Base-by-base conservation (phyloP, 2,329 filamentous ascomycete species). In the Microsporum audouinii region DNA sequence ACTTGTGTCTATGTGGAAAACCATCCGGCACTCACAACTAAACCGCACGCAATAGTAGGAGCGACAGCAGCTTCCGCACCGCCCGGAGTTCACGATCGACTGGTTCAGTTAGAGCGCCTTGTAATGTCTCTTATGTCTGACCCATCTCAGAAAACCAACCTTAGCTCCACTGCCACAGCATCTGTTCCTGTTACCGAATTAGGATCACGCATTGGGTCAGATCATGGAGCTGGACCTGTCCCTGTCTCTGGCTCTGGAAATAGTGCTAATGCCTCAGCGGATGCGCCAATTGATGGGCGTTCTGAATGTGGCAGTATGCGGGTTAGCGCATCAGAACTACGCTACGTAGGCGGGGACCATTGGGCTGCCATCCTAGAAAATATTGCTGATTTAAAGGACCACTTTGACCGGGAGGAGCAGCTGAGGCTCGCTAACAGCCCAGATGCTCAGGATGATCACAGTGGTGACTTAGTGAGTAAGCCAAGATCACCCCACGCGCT, bases 1-100 rank as follows among this genome's bases (percentile, higher is more conserved):
- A 77, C 77, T 62, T 84, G 81, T 71, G 77, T 74, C 63, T 83
- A 83, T 73, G 77, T 78, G 49, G 73, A 69, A 67, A 67, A 70
- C 63, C 70, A 70, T 64, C 23, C 45, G 5, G 12, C 45, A 10
- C 10, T 31, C 66, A 71, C 57, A 65, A 68, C 62, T 71, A 73
- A 55, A 74, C 76, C 62, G 76, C 79, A 49, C 39, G 73, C 74
- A 17, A 75, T 75, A 61, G 78, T 77, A 38, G 75, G 75, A 58
- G 76, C 76, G 49, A 63, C 23, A 36, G 51, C 41, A 57, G 8
- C 57, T 59, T 63, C 63, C 61, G 59, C 62, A 33, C 56, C 66
- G 33, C 56, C 66, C 49, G 57, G 45, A 23, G 47, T 61, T 53
- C 59, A 47, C 64, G 62, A 39, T 64, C 61, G 45, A 51, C 62